Percentiles rank a stretch among this genome's conserved stretches.
These are phyloP conservation scores for Phycomyces blakesleeanus DNA, from an alignment of 192 early-diverging fungal species.

Conservation along the genomic window DNA sequence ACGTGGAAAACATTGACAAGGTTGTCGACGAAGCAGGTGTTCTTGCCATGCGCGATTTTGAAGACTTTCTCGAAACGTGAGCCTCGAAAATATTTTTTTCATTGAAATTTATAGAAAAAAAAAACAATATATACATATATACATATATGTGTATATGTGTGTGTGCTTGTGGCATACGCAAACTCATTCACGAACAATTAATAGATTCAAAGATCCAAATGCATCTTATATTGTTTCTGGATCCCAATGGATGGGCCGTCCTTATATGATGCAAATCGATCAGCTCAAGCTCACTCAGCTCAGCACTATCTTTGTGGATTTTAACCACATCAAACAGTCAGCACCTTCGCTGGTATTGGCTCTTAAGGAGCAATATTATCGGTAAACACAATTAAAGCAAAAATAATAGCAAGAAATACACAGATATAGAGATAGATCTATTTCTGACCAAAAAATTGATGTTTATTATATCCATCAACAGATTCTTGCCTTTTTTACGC, in stretches of 20 bases:
- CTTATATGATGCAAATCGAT: conserved; percentile 68
- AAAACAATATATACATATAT: no score
- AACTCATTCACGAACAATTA: not conserved
- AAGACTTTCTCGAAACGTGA: conserved; percentile 64
- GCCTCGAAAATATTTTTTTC: not conserved
- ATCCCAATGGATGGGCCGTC: conserved; percentile 27
- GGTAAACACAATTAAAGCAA: no score
- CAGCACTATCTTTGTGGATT: conserved; percentile 75
- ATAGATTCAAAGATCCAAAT: conserved; percentile 29
- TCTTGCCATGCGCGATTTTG: conserved; percentile 63
- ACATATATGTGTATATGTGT: no score
- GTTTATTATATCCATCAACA: conserved; percentile 8
- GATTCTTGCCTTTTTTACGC: conserved; percentile 80
- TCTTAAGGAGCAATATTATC: conserved; percentile 69
- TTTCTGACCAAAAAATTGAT: not conserved
- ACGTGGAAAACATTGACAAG: conserved; percentile 41
- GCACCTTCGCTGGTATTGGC: conserved; percentile 60
- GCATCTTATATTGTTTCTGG: conserved; percentile 15
- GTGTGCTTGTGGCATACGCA: no score
- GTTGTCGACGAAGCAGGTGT: conserved; percentile 69
- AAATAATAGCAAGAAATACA: no score
- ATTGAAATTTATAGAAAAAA: no score
- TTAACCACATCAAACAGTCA: conserved; percentile 47
- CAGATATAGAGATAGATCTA: no score
- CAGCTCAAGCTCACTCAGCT: conserved; percentile 52